These are phyloP conservation scores for Tetrapisispora taiwanensis DNA, from an alignment of 805 yeast species.

Conservation along the genomic window DNA sequence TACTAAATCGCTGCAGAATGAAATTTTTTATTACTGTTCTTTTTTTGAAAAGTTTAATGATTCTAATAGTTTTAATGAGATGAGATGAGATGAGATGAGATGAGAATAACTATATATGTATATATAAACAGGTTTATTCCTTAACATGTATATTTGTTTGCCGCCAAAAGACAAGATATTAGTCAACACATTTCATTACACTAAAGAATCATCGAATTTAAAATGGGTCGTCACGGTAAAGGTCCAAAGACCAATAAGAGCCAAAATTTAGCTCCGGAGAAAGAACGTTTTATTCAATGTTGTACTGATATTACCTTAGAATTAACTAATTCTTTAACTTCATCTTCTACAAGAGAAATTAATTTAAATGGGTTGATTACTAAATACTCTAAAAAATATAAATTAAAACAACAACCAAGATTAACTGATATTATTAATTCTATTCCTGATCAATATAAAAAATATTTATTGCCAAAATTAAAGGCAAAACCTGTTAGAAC, in stretches of 20 bases:
- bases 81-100: not conserved
- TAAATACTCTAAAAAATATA: conserved; percentile 79
- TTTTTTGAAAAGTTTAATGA: too few relatives aligned
- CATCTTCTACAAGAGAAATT: conserved; percentile 39
- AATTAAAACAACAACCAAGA: conserved; percentile 84
- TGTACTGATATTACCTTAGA: conserved; percentile 88
- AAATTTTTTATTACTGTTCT: too few relatives aligned
- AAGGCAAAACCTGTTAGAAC: conserved; percentile 99
- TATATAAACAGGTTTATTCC: not conserved
- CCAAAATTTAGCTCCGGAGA: conserved; percentile 75
- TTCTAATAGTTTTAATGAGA: not conserved
- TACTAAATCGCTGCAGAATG: not conserved
- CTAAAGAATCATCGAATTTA: not conserved
- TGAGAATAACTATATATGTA: not conserved
- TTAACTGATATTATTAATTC: conserved; percentile 90
- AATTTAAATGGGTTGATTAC: conserved; percentile 86
- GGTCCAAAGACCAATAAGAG: conserved; percentile 35
- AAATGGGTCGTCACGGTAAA: conserved; percentile 30
- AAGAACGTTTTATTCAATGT: conserved; percentile 84
- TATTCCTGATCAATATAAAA: conserved; percentile 91
- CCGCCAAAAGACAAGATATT: too few relatives aligned
- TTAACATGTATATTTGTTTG: too few relatives aligned
- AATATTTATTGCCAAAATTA: conserved; percentile 80
- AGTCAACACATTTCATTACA: not conserved
- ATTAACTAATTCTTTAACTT: conserved; percentile 64